Percentiles rank a stretch among this genome's conserved stretches.
Evolutionary conservation across 1,284 basidiomycete species (phyloP).

Genomic region (Puccinia sorghi): DNA sequence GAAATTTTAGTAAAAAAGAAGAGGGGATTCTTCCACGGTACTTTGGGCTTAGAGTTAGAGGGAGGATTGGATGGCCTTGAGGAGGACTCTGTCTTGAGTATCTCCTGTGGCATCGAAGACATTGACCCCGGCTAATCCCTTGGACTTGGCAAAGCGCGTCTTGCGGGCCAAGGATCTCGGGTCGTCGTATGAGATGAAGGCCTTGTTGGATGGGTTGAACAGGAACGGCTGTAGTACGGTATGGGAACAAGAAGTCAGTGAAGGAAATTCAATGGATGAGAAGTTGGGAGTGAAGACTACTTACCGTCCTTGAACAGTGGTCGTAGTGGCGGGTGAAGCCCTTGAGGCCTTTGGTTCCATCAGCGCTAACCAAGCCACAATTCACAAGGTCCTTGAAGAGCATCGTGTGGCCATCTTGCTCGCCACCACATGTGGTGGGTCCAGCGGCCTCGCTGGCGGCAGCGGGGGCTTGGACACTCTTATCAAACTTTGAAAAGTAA

Average conservation of each 20-base stretch:
- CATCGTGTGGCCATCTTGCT: slow-evolving; percentile 15
- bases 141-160: slow-evolving; percentile 18
- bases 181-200: slow-evolving; percentile 48
- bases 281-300: neutral
- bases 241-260: neutral
- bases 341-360: slow-evolving; percentile 33
- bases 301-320: slow-evolving; percentile 39
- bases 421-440: slow-evolving; percentile 26
- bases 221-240: slow-evolving; percentile 31
- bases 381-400: slow-evolving; percentile 42
- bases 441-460: neutral
- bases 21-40: no score
- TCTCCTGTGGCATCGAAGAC: slow-evolving; percentile 49
- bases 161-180: slow-evolving; percentile 34
- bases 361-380: slow-evolving; percentile 9
- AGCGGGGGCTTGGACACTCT: slow-evolving; percentile 12
- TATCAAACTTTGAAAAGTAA: slow-evolving; percentile 34
- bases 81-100: slow-evolving; percentile 30
- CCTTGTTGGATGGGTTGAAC: slow-evolving; percentile 31
- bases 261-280: neutral
- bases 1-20: neutral
- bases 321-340: slow-evolving; percentile 47
- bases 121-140: slow-evolving; percentile 43
- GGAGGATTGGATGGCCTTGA: slow-evolving; percentile 43
- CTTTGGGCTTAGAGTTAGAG: neutral